Conservation (phyloP, 495 filamentous ascomycete genomes). For the Hypoxylon crocopeplum region DNA sequence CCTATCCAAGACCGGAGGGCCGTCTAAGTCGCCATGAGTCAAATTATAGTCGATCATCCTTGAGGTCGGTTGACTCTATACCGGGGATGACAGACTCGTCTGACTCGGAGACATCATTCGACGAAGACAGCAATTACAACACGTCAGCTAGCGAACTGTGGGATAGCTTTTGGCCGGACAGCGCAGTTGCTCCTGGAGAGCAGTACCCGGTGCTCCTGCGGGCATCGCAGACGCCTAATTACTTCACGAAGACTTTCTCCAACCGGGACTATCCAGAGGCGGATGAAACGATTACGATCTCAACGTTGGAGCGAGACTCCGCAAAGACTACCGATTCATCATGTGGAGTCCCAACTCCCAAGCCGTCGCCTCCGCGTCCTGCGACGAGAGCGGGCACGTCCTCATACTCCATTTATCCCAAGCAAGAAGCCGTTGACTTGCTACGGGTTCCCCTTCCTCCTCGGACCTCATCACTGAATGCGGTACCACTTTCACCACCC, state of each 20-base stretch:
- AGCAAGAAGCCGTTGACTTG: constrained; percentile 9
- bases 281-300: constrained; percentile 21
- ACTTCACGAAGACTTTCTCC: constrained; percentile 13
- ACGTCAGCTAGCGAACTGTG: constrained; percentile 38
- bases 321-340: constrained; percentile 1
- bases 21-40: constrained; percentile 35
- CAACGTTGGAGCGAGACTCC: not conserved
- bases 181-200: constrained; percentile 12
- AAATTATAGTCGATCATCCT: constrained; percentile 33
- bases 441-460: constrained; percentile 30
- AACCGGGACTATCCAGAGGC: not conserved
- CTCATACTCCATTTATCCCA: constrained; percentile 38
- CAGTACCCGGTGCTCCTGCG: constrained; percentile 29
- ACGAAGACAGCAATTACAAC: constrained; percentile 37
- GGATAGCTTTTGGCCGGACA: constrained; percentile 42
- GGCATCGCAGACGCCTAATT: constrained; percentile 14
- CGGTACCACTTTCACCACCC: constrained; percentile 24
- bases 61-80: constrained; percentile 35
- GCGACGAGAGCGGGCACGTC: constrained; percentile 15
- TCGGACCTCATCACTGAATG: constrained; percentile 35
- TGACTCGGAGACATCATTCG: constrained; percentile 40
- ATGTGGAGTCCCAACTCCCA: constrained; percentile 1
- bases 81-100: constrained; percentile 43
- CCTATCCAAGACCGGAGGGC: constrained; percentile 31
- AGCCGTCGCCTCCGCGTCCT: constrained; percentile 12